Base-by-base conservation (phyloP, 1,139 yeast genomes). In the Yamadazyma aaseri region DNA sequence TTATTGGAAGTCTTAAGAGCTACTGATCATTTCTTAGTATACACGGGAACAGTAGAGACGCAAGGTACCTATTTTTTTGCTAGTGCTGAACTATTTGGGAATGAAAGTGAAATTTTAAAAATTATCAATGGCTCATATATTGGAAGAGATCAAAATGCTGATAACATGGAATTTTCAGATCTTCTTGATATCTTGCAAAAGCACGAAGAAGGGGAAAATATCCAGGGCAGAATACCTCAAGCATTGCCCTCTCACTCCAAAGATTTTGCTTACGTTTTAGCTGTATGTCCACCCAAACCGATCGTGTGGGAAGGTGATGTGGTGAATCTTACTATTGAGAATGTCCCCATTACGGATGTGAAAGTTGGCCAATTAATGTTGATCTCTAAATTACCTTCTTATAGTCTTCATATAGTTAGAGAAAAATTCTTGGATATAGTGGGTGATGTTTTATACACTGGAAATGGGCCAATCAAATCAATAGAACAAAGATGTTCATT, bases 221-320 rank as follows among this genome's bases (percentile, higher is more conserved):
- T 44, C 27, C 46, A 33, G 34, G 37, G 39, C 10, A 33, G 41
- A 11, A 45, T 46, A 15, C 37, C 39, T 31, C 49, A 46, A 20
- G 49, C 52, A 5, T 36, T 49, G 15, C 53, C 54, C 13, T 42
- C 51, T 5, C 58, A 58, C 27, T 47, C 59, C 0, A 60, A 60
- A 20, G 72, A 65, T 14, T 56, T 63, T 35, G 81, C 86, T 0
- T 87, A 87, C 47, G 73, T 89, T 11, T 51, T 90, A 22, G 82
- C 90, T 0, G 62, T 89, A 15, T 81, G 86, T 49, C 92, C 96
- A 2, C 75, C 82, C 10, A 86, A 86, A 49, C 95, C 97, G 0
- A 74, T 90, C 53, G 79, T 86, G 18, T 90, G 97, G 97, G 92
- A 86, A 44, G 97, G 97, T 2, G 72, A 75, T 16, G 81, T 84